phyloP scores from a whole-genome alignment of 495 filamentous ascomycete species.

The Aspergillus kassunensis region DNA sequence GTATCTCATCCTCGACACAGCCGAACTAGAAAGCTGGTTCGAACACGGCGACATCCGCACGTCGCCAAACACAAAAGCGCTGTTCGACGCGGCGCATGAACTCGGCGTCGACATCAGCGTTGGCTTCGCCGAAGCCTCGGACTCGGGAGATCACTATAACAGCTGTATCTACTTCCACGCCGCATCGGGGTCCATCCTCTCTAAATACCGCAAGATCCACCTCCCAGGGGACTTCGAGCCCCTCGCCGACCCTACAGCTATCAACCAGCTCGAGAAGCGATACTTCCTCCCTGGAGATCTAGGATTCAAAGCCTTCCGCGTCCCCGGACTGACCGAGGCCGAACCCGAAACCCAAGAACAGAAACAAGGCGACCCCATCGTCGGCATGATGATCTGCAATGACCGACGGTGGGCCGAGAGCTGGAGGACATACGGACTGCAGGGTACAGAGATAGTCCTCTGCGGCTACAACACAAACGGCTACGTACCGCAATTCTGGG shows the following conservation, averaged over 20 bases:
- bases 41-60: conserved; percentile 38
- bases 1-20: conserved; percentile 32
- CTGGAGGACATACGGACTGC: conserved; percentile 43
- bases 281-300: conserved; percentile 47
- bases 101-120: conserved; percentile 42
- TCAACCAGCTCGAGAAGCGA: conserved; percentile 49
- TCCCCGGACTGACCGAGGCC: conserved; percentile 31
- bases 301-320: conserved; percentile 46
- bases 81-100: conserved; percentile 41
- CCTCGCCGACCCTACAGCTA: conserved; percentile 36
- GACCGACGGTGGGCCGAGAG: conserved; percentile 47
- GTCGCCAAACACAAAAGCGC: conserved; percentile 35
- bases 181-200: conserved; percentile 29
- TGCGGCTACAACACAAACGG: conserved; percentile 48
- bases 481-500: conserved; percentile 41
- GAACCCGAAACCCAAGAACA: conserved; percentile 21
- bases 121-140: conserved; percentile 41
- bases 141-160: conserved; percentile 39
- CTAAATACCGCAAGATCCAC: conserved; percentile 50
- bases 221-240: conserved; percentile 46
- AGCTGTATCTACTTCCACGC: conserved; percentile 46
- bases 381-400: conserved; percentile 52
- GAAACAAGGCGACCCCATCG: conserved; percentile 38
- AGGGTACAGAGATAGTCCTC: conserved; percentile 45
- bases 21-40: conserved; percentile 41